Base-by-base conservation (phyloP, 768 basidiomycete species). In the Kwoniella botswanensis region DNA sequence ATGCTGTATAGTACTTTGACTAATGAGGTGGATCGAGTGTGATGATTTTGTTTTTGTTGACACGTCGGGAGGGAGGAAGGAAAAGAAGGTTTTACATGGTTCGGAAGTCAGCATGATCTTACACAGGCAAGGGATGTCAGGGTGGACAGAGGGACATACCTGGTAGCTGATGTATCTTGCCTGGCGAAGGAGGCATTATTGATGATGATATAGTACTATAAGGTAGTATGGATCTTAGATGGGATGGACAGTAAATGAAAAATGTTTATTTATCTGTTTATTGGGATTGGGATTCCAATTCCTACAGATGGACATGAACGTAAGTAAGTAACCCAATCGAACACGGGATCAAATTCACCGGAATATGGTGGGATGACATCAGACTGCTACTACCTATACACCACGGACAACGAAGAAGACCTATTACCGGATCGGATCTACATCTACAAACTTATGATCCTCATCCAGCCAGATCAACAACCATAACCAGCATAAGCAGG, bases 1-100 rank as follows among this genome's bases (percentile, higher is more conserved):
- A 81, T 44, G 18, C 65, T 73, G 58, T 81, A 81, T 59, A 79
- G 65, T 17, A 81, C 80, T 68, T 79, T 79, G 70, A 81, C 80
- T 81, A 53, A 24, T 46, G 42, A 18, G 24, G 35, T 35, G 10
- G 35, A 43, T 60, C 42, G 43, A 11, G 42, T 56, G n/a, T 24
- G 22, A 26, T 59, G 15, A 59, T 29, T 15, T 59, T 15, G 57
- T 63, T 29, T 65, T 65, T 53, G 53, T 65, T 65, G 50, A 65
- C 63, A 54, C 63, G 63, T 65, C 41, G 17, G 43, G 46, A 18
- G 26, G 43, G 15, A 22, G 17, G 50, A 60, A 18, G 21, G 59
- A n/a, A n/a, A 61, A 61, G 17, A 43, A 43, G 17, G n/a, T 61
- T 61, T 61, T 43, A 21, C 15, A 63, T 63, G 0, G 13, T 9